Percentiles rank a stretch among this genome's conserved stretches.
phyloP scores from a whole-genome alignment of 371 early-diverging fungal genomes.

The Dichotomocladium elegans region DNA sequence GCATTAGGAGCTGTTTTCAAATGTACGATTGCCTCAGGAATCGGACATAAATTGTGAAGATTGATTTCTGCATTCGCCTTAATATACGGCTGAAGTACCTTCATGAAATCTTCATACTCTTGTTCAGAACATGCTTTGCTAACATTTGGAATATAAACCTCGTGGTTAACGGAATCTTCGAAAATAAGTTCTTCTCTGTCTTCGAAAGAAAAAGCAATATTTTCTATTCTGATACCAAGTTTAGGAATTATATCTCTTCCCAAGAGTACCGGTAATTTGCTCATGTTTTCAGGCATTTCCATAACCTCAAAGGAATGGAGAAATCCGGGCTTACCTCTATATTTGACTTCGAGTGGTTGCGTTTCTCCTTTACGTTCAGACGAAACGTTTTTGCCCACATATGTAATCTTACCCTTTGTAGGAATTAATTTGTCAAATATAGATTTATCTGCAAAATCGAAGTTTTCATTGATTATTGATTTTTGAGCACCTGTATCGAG shows the following conservation, averaged over 20 bases:
- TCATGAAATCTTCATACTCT: neutral
- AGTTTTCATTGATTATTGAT: too few relatives aligned
- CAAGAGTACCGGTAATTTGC: neutral
- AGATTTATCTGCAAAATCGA: too few relatives aligned
- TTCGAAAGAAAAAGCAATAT: neutral
- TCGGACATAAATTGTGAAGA: conserved; percentile 13
- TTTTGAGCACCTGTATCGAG: too few relatives aligned
- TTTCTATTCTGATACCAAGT: neutral
- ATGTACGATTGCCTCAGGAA: conserved; percentile 10
- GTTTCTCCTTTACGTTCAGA: too few relatives aligned
- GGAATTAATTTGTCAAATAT: too few relatives aligned
- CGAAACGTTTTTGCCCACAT: too few relatives aligned
- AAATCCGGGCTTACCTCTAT: too few relatives aligned
- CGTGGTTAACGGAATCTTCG: neutral
- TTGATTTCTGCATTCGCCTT: conserved; percentile 2
- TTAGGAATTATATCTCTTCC: neutral
- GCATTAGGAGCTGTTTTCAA: conserved; percentile 2
- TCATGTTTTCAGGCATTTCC: neutral
- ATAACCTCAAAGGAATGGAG: neutral
- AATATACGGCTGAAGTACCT: neutral
- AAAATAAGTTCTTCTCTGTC: too few relatives aligned
- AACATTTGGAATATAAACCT: neutral
- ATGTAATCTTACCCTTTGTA: too few relatives aligned
- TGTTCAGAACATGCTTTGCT: neutral
- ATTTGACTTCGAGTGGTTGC: too few relatives aligned